Base-by-base conservation (phyloP, 768 basidiomycete species). In the Amylocystis lapponica region DNA sequence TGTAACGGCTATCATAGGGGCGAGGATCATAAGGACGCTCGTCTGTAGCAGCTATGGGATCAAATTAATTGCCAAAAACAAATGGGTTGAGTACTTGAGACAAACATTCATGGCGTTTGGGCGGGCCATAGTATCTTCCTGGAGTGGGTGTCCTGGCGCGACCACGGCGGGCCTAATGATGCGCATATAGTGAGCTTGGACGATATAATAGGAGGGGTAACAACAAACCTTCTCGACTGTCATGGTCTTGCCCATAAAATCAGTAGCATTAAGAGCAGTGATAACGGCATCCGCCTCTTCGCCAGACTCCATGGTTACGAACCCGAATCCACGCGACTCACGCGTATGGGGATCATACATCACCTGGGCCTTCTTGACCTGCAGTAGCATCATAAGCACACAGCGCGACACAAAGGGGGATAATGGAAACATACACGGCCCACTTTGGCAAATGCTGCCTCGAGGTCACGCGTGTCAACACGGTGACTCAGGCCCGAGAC, bases 271-370 rank as follows among this genome's bases (percentile, higher is more conserved):
- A 42, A 97, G 69, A 5, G 83, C 84, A 27, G 86, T 79, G 49
- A 97, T 81, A 43, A 87, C 90, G 33, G 91, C 90, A 33, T 94
- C 88, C 5, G 95, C 96, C 56, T 96, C 95, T 55, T 95, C 94
- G 7, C 51, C 60, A 20, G 78, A 76, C 62, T 81, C 83, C 83
- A 89, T 85, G 38, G 81, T 86, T 48, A 96, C 93, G 64, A 97
- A 98, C 13, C 91, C 94, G 54, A 86, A 86, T 35, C 83, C 83
- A 50, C 83, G 80, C 36, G 83, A 90, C 76, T 76, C 72, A 61
- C 76, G 71, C 48, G 76, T 68, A 61, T 80, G 79, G 19, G 79
- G 79, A 62, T 82, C 79, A 58, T 72, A 71, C 79, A 82, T 82
- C 62, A 82, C 71, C 46, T 75, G 68, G 35, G 72, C 74, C 56